Percentiles rank a stretch among this genome's conserved stretches.
Evolutionary conservation across 108 stramenopile species (phyloP).

Genomic region (Cyclotella cryptica): DNA sequence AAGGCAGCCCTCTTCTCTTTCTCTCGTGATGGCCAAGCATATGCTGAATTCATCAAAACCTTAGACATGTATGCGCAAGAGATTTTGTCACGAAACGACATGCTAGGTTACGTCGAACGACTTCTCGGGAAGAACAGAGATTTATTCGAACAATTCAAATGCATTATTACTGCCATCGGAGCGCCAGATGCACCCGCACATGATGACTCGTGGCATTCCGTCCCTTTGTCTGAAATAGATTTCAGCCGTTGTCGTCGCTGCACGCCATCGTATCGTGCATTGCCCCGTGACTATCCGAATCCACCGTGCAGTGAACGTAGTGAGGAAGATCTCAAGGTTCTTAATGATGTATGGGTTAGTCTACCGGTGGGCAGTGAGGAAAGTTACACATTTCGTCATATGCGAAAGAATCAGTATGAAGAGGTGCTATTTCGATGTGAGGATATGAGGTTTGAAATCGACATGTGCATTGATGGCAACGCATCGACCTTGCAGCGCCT

Average conservation of each 20-base stretch:
- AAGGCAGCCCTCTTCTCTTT: constrained; percentile 84
- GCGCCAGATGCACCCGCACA: constrained; percentile 58
- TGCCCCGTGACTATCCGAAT: constrained; percentile 94
- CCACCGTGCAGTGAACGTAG: constrained; percentile 92
- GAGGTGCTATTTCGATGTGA: constrained; percentile 96
- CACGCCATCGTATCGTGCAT: constrained; percentile 93
- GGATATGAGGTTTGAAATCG: constrained; percentile 99
- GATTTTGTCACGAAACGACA: constrained; percentile 88
- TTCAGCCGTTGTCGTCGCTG: constrained; percentile 91
- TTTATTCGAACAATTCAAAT: constrained; percentile 95
- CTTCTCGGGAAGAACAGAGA: constrained; percentile 92
- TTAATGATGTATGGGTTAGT: constrained; percentile 97
- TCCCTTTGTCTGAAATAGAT: constrained; percentile 90
- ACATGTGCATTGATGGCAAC: constrained; percentile 98
- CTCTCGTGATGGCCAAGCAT: constrained; percentile 89
- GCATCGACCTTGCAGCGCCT: constrained; percentile 84
- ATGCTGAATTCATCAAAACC: constrained; percentile 96
- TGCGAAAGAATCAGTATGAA: constrained; percentile 96
- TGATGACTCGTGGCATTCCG: constrained; percentile 93
- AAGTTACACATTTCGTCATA: constrained; percentile 95
- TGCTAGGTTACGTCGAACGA: constrained; percentile 92
- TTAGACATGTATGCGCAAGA: constrained; percentile 95
- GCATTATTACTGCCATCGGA: constrained; percentile 85
- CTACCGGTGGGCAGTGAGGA: constrained; percentile 98
- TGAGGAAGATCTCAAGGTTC: constrained; percentile 78